Base-by-base conservation (phyloP, 2,329 filamentous ascomycete species). In the Venturia asperata region DNA sequence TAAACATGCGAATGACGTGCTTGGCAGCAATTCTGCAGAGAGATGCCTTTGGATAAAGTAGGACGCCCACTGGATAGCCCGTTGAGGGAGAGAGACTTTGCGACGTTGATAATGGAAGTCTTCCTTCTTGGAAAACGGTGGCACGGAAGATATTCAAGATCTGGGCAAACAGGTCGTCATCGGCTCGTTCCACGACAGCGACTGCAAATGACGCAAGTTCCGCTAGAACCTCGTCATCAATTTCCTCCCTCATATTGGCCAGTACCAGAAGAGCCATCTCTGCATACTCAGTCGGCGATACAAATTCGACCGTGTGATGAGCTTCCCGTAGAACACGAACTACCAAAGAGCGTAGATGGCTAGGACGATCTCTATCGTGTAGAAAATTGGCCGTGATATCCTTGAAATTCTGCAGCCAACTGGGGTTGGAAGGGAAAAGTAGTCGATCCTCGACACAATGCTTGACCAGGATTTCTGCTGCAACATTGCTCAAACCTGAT, bases 1-100 rank as follows among this genome's bases (percentile, higher is more conserved):
- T 83, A 74, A 96, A 96, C 63, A 95, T 86, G 67, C 83, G 85
- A 52, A 91, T 86, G 66, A 91, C 85, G 2, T 87, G 89, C 65
- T 82, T 84, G 0, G 87, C 83, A 58, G 90, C 87, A 52, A 92
- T 85, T 69, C 91, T 90, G 3, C 86, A 86, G 1, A 84, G 82
- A 30, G 86, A 88, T 5, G 61, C 61, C 21, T 58, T 27, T 11
- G 37, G 34, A 15, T 45, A 52, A 13, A 24, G n/a, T 27, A 27
- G 27, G 6, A 56, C n/a, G 24, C 60, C 60, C 15, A 58, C 58
- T 19, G 64, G 45, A 19, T 39, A 58, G 5, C 30, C 52, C 56
- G 49, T 11, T n/a, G 24, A 17, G 63, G 77, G 67, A 42, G 73
- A 76, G 27, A 71, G 68, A 62, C 7, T 73, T 68, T 66, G 73